Evolutionary conservation across 441 rosid genomes (phyloP), one percentile per base, ranked within the genome.

Genomic region (Populus tomentosa): DNA sequence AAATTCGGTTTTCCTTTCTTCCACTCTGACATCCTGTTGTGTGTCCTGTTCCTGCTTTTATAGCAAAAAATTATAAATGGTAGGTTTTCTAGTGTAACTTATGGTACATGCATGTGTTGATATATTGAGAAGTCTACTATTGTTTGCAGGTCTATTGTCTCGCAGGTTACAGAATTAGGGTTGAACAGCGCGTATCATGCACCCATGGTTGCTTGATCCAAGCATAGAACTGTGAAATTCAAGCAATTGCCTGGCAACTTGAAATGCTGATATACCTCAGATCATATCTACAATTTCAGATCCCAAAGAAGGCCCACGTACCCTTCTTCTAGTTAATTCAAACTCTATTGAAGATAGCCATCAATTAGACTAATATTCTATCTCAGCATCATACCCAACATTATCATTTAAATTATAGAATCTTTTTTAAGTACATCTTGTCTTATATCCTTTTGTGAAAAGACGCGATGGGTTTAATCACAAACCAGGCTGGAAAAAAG

Each of bases 381-480:
- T 46, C 13, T 14, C 56, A 1, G 20, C 56, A 46, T 4, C 56
- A 46, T 46, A 14, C 56, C 56, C 20, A 14, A 20, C 62, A 56
- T 56, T 7, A 56, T 56, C 23, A 56, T 7, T 18, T 46, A 56
- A 36, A 42, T 63, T 33, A 35, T 10, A 59, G 64, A 67, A 72
- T 73, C 59, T 67, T 68, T 63, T 56, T 56, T 56, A 42, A 79
- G 74, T 73, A 66, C 32, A 63, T 53, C n/a, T 77, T 67, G 73
- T 83, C 79, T 38, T 66, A 61, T 40, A n/a, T 56, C 68, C 70
- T 73, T 79, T 73, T 72, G 40, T 68, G 80, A 77, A 80, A 81
- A 75, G 86, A 81, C 77, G 71, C 72, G 81, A 72, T 72, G 61
- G 76, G 84, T 72, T 78, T 28, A 28, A 72, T 62, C 67, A 61